Percentiles rank a stretch among this genome's conserved stretches.
These are phyloP conservation scores for Trichosporon coremiiforme DNA, from an alignment of 1,284 basidiomycete genomes.

Conservation along the genomic window DNA sequence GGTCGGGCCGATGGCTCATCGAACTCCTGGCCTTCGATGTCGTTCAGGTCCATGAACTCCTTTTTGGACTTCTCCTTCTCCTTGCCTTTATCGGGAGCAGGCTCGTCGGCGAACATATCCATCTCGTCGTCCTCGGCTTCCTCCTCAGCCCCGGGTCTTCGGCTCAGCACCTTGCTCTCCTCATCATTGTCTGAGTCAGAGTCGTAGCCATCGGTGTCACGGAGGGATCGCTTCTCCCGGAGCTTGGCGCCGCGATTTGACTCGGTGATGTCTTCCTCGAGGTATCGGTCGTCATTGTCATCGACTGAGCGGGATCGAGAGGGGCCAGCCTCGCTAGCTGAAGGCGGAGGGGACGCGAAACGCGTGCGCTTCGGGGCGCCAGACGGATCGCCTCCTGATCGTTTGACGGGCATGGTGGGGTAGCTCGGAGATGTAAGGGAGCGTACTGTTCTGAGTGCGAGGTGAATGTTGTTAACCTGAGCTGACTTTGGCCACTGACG, in stretches of 20 bases:
- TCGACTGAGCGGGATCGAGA: conserved; percentile 10
- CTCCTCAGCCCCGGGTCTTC: conserved; percentile 58
- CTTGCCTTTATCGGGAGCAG: conserved; percentile 32
- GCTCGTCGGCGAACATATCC: conserved; percentile 73
- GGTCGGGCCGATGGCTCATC: conserved; percentile 57
- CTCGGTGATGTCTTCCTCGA: conserved; percentile 52
- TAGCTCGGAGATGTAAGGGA: background rate
- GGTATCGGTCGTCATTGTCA: conserved; percentile 35
- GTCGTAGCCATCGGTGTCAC: conserved; percentile 81
- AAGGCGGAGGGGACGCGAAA: conserved; percentile 66
- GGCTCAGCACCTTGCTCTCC: conserved; percentile 79
- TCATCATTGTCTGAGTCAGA: conserved; percentile 85
- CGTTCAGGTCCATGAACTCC: conserved; percentile 79
- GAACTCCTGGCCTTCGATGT: conserved; percentile 95
- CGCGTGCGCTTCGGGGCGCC: conserved; percentile 69
- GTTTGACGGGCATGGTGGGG: conserved; percentile 44
- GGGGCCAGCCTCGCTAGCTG: conserved; percentile 15
- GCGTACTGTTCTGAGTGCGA: background rate
- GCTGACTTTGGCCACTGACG: conserved; percentile 9
- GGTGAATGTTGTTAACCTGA: conserved; percentile 1
- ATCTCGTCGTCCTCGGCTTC: conserved; percentile 63
- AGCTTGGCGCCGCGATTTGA: conserved; percentile 57
- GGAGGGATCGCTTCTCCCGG: conserved; percentile 70
- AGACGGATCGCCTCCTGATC: conserved; percentile 40
- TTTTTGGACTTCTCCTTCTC: conserved; percentile 59